Evolutionary conservation across 169 alveolate genomes (phyloP), one percentile per base, ranked within the genome.

Genomic region (Babesia sp.): DNA sequence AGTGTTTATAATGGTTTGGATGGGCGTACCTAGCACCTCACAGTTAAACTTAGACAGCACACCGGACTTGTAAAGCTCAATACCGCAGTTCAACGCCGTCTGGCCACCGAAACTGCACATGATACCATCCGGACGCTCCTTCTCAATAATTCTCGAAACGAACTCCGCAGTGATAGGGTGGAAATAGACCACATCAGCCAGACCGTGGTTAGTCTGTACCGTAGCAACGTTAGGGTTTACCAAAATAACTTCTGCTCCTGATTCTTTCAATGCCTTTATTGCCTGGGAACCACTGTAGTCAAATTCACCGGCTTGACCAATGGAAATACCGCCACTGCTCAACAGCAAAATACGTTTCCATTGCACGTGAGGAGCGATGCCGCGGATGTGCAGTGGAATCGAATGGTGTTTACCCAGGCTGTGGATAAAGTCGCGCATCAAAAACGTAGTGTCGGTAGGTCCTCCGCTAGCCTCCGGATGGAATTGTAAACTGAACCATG

Each of bases 251-350:
- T 58, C 72, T 39, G 93, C 86, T 41, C 92, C 94, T 54, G 93
- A 71, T 66, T 93, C 96, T 76, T 87, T 89, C 64, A 93, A 75
- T 22, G 96, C 95, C 84, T 93, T 93, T 37, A 93, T 90, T 24
- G 94, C 94, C 76, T 93, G 97, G 8, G 91, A 76, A 31, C 97
- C 97, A 26, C 94, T 86, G 89, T 93, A 93, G 75, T 93, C 97
- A 59, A 93, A 93, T 70, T 93, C 97, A 0, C 97, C 97, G 2
- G 97, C 97, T 66, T 93, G 97, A 22, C 97, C 97, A 36, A 93
- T 93, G 63, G 94, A 86, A 28, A 93, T 79, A 16, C 94, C 94
- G 28, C 96, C 96, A 20, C 92, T 83, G n/a, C 94, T 88, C 31
- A 88, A 66, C 41, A 88, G 83, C 48, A 86, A 73, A 22, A 90